These are phyloP conservation scores for Aspergillus terreus DNA, from an alignment of 2,329 filamentous ascomycete species.

Conservation along the genomic window DNA sequence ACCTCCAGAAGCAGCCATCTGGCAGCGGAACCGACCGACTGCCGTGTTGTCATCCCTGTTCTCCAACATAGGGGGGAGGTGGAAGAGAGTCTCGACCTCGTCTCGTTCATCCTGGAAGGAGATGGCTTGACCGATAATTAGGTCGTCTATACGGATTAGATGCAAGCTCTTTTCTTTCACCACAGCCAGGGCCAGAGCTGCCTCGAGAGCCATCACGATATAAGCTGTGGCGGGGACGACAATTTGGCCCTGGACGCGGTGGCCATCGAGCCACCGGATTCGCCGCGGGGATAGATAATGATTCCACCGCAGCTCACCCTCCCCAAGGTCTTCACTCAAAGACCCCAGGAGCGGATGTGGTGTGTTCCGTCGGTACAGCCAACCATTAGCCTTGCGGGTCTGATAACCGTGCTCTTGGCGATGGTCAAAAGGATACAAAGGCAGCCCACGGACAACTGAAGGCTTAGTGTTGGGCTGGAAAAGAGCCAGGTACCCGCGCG, in stretches of 20 bases:
- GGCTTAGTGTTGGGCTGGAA: neutral
- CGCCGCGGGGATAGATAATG: constrained; percentile 9
- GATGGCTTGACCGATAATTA: constrained; percentile 1
- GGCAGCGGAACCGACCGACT: neutral
- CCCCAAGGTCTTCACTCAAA: constrained; percentile 2
- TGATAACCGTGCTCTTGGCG: constrained; percentile 2
- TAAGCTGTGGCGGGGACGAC: constrained; percentile 25
- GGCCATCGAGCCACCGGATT: constrained; percentile 19
- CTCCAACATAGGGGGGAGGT: neutral
- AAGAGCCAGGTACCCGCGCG: no score
- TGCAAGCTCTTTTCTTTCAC: neutral
- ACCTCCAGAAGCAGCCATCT: no score
- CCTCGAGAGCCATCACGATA: constrained; percentile 12
- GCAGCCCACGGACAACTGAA: neutral
- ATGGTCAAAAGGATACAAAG: constrained; percentile 7
- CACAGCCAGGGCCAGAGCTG: neutral
- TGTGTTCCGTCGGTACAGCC: neutral
- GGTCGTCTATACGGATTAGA: constrained; percentile 1
- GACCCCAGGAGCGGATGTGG: constrained; percentile 5
- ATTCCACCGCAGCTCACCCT: constrained; percentile 13
- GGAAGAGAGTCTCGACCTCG: constrained; percentile 1
- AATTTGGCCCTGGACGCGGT: constrained; percentile 18
- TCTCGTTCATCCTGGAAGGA: neutral
- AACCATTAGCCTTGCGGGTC: constrained; percentile 3
- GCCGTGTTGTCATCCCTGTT: no score